Conservation (phyloP, 441 rosid species). For the Capsella rubella region DNA sequence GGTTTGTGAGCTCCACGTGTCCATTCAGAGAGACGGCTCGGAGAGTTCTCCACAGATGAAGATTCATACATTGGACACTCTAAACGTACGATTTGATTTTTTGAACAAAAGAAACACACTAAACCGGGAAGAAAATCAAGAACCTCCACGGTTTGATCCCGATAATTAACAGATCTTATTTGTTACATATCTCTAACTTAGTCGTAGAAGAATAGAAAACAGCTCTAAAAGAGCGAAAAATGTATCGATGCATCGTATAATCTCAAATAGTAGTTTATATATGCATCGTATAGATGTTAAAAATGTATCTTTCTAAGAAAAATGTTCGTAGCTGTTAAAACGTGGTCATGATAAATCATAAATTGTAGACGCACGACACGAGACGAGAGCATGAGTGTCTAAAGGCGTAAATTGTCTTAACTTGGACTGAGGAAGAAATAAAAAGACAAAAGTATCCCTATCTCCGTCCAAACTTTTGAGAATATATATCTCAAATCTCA, state of each 20-base stretch:
- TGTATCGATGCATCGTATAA: slow-evolving; percentile 11
- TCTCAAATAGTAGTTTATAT: background rate
- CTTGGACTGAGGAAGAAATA: background rate
- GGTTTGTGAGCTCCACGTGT: slow-evolving; percentile 74
- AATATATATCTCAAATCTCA: background rate
- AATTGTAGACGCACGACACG: background rate
- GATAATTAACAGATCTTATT: background rate
- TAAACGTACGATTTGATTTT: background rate
- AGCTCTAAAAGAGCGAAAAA: slow-evolving; percentile 22
- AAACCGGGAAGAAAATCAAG: slow-evolving; percentile 28
- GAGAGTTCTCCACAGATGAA: slow-evolving; percentile 44
- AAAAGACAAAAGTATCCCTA: slow-evolving; percentile 35
- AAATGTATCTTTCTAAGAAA: background rate
- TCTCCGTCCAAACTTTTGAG: slow-evolving; percentile 37
- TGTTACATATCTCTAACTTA: slow-evolving; percentile 26
- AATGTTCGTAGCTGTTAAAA: background rate
- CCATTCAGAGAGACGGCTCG: slow-evolving; percentile 65
- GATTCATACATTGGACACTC: background rate
- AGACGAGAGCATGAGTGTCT: background rate
- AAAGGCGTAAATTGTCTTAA: slow-evolving; percentile 37
- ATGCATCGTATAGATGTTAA: background rate
- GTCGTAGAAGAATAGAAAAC: slow-evolving; percentile 20
- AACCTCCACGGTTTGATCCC: slow-evolving; percentile 5
- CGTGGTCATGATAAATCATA: background rate
- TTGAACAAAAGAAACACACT: slow-evolving; percentile 14